Conservation (phyloP, 2,329 filamentous ascomycete genomes). For the Byssothecium circinans region DNA sequence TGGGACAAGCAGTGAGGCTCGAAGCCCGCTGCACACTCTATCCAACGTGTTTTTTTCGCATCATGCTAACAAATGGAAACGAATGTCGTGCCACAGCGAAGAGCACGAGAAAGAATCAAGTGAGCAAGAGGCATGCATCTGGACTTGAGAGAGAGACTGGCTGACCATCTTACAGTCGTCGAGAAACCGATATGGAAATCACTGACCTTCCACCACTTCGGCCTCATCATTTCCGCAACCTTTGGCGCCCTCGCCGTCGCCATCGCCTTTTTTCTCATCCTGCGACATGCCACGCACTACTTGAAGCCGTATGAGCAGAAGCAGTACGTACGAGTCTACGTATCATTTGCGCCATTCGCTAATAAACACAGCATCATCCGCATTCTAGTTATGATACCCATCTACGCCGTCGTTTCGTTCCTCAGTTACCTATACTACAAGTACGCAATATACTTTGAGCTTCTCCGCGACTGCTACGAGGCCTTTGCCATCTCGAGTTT, state of each 20-base stretch:
- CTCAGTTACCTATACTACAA: constrained; percentile 74
- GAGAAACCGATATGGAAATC: constrained; percentile 57
- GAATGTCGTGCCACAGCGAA: constrained; percentile 17
- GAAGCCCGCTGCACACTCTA: neutral
- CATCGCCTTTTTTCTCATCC: constrained; percentile 58
- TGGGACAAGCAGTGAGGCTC: neutral
- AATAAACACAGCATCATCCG: constrained; percentile 68
- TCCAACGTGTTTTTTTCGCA: neutral
- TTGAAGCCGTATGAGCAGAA: constrained; percentile 61
- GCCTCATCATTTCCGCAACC: constrained; percentile 55
- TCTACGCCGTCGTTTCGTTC: constrained; percentile 75
- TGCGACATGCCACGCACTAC: constrained; percentile 62
- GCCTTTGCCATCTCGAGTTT: constrained; percentile 86
- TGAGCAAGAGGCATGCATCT: constrained; percentile 35
- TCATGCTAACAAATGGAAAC: neutral
- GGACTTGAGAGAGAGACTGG: neutral
- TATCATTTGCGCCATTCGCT: constrained; percentile 8
- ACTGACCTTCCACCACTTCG: constrained; percentile 60
- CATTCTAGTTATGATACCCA: constrained; percentile 83
- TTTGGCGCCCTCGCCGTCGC: constrained; percentile 56
- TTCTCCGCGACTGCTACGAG: constrained; percentile 83
- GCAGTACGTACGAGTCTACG: constrained; percentile 49
- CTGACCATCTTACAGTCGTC: constrained; percentile 29
- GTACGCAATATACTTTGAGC: constrained; percentile 77
- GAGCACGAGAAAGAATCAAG: constrained; percentile 26